Base-by-base conservation (phyloP, 208 protist genomes). In the Acanthamoeba sp. region DNA sequence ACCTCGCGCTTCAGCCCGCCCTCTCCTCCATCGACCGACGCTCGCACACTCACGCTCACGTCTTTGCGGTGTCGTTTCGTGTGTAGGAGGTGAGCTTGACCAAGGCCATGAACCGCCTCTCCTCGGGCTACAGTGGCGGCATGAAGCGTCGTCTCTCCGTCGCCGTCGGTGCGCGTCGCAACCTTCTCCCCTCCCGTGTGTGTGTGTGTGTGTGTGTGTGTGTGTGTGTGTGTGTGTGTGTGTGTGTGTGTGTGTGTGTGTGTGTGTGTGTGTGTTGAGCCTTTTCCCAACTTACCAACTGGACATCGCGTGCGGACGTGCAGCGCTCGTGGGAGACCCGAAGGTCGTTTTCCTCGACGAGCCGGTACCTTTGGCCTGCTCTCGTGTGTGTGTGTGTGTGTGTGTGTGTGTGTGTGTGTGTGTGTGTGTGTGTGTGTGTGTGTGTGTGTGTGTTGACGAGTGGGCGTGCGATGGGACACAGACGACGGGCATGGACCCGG, bases 401-500 rank as follows among this genome's bases (percentile, higher is more conserved):
- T n/a, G n/a, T n/a, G n/a, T n/a, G n/a, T n/a, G n/a, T n/a, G n/a
- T n/a, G n/a, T n/a, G n/a, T n/a, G n/a, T n/a, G n/a, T n/a, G n/a
- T n/a, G n/a, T n/a, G n/a, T n/a, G n/a, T n/a, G n/a, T n/a, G n/a
- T n/a, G n/a, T n/a, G n/a, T n/a, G n/a, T n/a, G n/a, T n/a, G n/a
- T n/a, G n/a, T n/a, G n/a, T n/a, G n/a, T n/a, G n/a, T n/a, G n/a
- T n/a, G n/a, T n/a, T n/a, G n/a, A n/a, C n/a, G n/a, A n/a, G n/a
- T n/a, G n/a, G n/a, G n/a, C n/a, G n/a, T n/a, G n/a, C n/a, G n/a
- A n/a, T n/a, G n/a, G n/a, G n/a, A 52, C 6, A 20, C 59, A 93
- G 34, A 97, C 96, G 20, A 97, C 96, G 12, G 96, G 96, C 2
- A 84, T 97, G 29, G 97, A 97, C 48, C 97, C 97, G 27, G 62